Percentiles rank a stretch among this genome's conserved stretches.
These are phyloP conservation scores for Globisporangium abappressorium DNA, from an alignment of 352 stramenopile species.

Conservation along the genomic window DNA sequence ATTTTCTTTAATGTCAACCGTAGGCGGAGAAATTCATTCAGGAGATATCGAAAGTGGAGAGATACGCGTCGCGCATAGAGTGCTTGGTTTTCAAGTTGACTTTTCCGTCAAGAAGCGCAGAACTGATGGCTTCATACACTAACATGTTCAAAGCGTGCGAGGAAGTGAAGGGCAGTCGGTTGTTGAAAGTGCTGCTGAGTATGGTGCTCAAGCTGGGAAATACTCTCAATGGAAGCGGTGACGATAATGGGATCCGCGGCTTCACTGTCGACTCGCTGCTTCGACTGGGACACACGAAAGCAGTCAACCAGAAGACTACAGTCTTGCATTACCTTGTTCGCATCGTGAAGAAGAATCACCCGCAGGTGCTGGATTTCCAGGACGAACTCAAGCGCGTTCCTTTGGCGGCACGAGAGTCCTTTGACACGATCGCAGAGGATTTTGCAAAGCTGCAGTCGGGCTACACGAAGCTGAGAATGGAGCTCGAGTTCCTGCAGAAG, in stretches of 20 bases:
- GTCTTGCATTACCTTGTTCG: conserved; percentile 98
- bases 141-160: conserved; percentile 91
- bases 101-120: conserved; percentile 68
- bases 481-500: conserved; percentile 49
- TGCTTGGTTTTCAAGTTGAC: conserved; percentile 82
- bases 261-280: conserved; percentile 96
- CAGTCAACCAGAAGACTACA: conserved; percentile 96
- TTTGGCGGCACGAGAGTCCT: conserved; percentile 79
- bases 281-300: conserved; percentile 93
- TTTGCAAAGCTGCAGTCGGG: conserved; percentile 58
- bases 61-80: conserved; percentile 63
- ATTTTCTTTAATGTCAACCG: background rate
- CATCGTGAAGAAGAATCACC: conserved; percentile 95
- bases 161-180: conserved; percentile 90
- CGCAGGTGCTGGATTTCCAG: conserved; percentile 90
- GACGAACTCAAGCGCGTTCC: conserved; percentile 85
- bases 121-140: conserved; percentile 76
- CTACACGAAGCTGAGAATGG: conserved; percentile 38
- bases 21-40: conserved; percentile 87
- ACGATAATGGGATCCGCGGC: conserved; percentile 86
- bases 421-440: conserved; percentile 65
- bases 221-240: conserved; percentile 92
- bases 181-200: conserved; percentile 94
- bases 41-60: conserved; percentile 80
- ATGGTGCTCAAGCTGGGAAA: conserved; percentile 98